Evolutionary conservation across 1,139 yeast genomes (phyloP).

Genomic region (Blastobotrys indianensis): DNA sequence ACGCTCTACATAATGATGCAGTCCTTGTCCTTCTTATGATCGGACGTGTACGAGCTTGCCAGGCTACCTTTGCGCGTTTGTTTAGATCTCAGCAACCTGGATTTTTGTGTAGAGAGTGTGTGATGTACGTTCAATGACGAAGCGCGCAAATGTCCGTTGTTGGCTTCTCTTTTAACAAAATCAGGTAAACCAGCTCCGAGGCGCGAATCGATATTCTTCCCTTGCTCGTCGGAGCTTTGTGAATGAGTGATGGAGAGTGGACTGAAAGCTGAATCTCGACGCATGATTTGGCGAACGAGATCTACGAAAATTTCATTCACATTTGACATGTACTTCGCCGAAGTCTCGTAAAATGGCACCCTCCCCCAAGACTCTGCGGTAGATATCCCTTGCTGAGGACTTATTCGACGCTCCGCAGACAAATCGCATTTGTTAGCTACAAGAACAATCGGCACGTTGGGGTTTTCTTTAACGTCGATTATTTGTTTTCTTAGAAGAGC

Average conservation of each 20-base stretch:
- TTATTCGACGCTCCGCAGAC: constrained; percentile 56
- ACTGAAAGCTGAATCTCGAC: constrained; percentile 31
- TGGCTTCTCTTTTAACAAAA: no score
- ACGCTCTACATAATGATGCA: constrained; percentile 21
- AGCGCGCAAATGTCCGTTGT: background rate
- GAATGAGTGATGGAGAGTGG: constrained; percentile 10
- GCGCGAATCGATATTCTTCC: no score
- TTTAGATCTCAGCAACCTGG: constrained; percentile 8
- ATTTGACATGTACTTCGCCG: constrained; percentile 80
- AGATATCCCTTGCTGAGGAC: constrained; percentile 40
- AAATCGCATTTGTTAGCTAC: constrained; percentile 56
- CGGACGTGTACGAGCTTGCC: background rate
- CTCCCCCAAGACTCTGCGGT: constrained; percentile 87
- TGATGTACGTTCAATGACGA: constrained; percentile 7
- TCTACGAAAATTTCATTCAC: constrained; percentile 87
- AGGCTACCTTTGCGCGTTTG: constrained; percentile 10
- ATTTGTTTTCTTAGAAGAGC: constrained; percentile 82
- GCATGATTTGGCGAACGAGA: constrained; percentile 64
- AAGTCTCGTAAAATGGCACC: constrained; percentile 73
- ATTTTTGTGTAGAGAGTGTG: constrained; percentile 10
- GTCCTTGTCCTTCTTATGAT: constrained; percentile 16
- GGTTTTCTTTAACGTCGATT: constrained; percentile 68
- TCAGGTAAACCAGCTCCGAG: no score
- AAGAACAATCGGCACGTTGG: constrained; percentile 38
- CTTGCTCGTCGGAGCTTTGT: constrained; percentile 1